Percentiles rank a stretch among this genome's conserved stretches.
Conservation (phyloP, 2,329 filamentous ascomycete genomes). For the Ascochyta koolunga region DNA sequence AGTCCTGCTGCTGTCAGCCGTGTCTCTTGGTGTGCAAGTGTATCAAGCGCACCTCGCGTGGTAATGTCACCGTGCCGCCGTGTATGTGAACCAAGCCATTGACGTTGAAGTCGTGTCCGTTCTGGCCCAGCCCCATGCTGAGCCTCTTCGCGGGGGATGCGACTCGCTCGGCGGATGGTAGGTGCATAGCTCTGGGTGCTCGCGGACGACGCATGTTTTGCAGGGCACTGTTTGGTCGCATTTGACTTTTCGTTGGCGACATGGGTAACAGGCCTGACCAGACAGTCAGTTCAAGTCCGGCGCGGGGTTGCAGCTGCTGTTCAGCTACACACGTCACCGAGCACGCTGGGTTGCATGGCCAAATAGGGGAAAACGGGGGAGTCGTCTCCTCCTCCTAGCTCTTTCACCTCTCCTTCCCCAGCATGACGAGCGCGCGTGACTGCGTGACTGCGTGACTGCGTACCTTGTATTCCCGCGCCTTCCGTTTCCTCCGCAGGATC, state of each 20-base stretch:
- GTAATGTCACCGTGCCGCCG: slow-evolving; percentile 48
- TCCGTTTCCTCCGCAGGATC: slow-evolving; percentile 57
- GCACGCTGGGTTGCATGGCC: slow-evolving; percentile 25
- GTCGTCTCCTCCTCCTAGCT: not conserved
- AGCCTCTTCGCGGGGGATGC: slow-evolving; percentile 49
- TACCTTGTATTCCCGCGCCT: slow-evolving; percentile 59
- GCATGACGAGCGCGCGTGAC: slow-evolving; percentile 2
- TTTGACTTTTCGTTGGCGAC: slow-evolving; percentile 54
- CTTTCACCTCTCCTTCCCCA: not conserved
- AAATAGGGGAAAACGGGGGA: slow-evolving; percentile 22
- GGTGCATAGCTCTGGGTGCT: slow-evolving; percentile 58
- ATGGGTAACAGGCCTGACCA: slow-evolving; percentile 55
- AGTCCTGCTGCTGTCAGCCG: slow-evolving; percentile 47
- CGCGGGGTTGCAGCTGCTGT: slow-evolving; percentile 19
- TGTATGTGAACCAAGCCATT: slow-evolving; percentile 49
- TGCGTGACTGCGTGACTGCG: slow-evolving; percentile 26
- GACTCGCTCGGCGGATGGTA: slow-evolving; percentile 50
- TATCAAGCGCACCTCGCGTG: slow-evolving; percentile 42
- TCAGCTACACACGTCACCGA: slow-evolving; percentile 4
- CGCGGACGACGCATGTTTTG: slow-evolving; percentile 57
- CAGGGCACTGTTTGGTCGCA: slow-evolving; percentile 57
- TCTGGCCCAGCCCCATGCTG: slow-evolving; percentile 41
- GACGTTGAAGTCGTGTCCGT: slow-evolving; percentile 44
- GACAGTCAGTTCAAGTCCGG: slow-evolving; percentile 24
- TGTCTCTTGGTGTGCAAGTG: not conserved